A percentile compares a stretch with the other conserved stretches of the same genome.
Conservation (phyloP, 306 rosid species). For the Castanopsis chinensis region DNA sequence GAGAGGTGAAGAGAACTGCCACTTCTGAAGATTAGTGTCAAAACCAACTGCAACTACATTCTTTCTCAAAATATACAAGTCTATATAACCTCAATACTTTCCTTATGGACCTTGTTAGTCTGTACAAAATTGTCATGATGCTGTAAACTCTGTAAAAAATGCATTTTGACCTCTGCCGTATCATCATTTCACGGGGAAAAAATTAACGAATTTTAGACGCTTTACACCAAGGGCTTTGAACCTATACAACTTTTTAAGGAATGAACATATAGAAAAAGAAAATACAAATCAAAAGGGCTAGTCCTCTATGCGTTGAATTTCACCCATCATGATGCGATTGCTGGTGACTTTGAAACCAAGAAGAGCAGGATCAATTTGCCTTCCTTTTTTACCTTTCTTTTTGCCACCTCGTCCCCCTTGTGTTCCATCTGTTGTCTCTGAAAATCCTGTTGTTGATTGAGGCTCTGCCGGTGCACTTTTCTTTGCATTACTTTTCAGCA, state of each 20-base stretch:
- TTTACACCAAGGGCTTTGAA: conserved; percentile 10
- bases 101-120: conserved; percentile 7
- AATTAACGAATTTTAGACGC: conserved; percentile 17
- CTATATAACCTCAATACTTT: not conserved
- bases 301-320: conserved; percentile 55
- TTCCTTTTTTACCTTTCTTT: conserved; percentile 60
- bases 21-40: too few relatives aligned
- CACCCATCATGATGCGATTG: conserved; percentile 66
- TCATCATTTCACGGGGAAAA: too few relatives aligned
- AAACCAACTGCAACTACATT: too few relatives aligned
- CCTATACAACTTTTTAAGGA: conserved; percentile 15
- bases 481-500: conserved; percentile 50
- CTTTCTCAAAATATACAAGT: not conserved
- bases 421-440: conserved; percentile 36
- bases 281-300: not conserved
- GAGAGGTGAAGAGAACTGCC: too few relatives aligned
- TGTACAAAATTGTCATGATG: conserved; percentile 16
- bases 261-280: not conserved
- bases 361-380: conserved; percentile 58
- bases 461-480: conserved; percentile 34
- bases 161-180: too few relatives aligned
- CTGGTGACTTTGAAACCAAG: conserved; percentile 64
- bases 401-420: conserved; percentile 50
- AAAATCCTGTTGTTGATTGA: conserved; percentile 18
- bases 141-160: conserved; percentile 19